Percentiles rank a stretch among this genome's conserved stretches.
Evolutionary conservation across 345 rosid genomes (phyloP).

Genomic region (Salix suchowensis): DNA sequence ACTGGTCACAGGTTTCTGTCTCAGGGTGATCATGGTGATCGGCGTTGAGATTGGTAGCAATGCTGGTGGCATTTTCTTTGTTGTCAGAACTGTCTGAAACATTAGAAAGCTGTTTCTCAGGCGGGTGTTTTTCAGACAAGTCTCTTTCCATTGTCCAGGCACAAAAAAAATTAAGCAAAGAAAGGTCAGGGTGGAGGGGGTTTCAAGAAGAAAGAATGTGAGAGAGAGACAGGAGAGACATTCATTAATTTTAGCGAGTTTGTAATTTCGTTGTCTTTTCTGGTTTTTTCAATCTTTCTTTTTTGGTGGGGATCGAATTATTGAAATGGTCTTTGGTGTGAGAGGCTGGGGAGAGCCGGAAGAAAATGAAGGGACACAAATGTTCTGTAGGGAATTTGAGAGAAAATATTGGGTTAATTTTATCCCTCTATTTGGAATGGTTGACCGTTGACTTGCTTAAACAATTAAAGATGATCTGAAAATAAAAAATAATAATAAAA

Average conservation of each 20-base stretch:
- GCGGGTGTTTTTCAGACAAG: not conserved
- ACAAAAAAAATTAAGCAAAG: not conserved
- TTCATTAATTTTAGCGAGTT: not conserved
- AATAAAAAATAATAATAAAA: no score
- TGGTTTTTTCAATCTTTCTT: not conserved
- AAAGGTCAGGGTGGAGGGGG: not conserved
- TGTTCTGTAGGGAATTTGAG: not conserved
- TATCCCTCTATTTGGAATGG: not conserved
- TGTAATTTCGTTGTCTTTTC: not conserved
- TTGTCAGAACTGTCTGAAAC: not conserved
- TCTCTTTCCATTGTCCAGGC: not conserved
- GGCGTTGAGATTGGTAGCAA: not conserved
- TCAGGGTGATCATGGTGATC: not conserved
- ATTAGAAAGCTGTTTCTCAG: not conserved
- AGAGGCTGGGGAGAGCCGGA: not conserved
- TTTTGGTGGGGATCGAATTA: constrained; percentile 1
- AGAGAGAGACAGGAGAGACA: not conserved
- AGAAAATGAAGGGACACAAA: constrained; percentile 15
- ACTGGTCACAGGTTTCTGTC: not conserved
- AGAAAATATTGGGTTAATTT: not conserved
- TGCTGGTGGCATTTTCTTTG: not conserved
- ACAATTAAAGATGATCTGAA: not conserved
- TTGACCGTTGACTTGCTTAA: constrained; percentile 17
- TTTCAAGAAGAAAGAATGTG: not conserved
- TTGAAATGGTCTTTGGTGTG: constrained; percentile 10